Evolutionary conservation across 2,329 filamentous ascomycete genomes (phyloP).

Genomic region (Fusarium solani-melongenae): DNA sequence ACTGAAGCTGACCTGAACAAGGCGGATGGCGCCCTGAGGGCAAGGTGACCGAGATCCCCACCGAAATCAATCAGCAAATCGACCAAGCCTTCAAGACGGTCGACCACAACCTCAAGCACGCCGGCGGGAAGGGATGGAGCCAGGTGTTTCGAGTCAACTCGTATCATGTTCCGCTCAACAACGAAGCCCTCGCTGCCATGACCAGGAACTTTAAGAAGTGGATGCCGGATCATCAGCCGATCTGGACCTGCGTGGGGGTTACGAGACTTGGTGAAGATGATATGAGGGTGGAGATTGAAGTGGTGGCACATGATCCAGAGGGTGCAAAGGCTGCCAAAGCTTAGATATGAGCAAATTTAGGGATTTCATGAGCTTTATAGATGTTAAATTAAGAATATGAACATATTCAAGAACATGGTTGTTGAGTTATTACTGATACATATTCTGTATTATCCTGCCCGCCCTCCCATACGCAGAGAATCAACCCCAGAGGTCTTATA

Average conservation of each 20-base stretch:
- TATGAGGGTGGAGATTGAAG: slow-evolving; percentile 12
- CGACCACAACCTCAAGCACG: not conserved
- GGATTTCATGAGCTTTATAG: no score
- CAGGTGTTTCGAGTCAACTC: not conserved
- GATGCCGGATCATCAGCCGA: not conserved
- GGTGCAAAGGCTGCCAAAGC: not conserved
- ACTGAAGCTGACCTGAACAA: not conserved
- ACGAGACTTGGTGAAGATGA: not conserved
- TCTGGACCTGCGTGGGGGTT: slow-evolving; percentile 1
- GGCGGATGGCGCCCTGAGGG: not conserved
- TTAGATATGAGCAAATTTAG: not conserved
- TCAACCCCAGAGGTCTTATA: not conserved
- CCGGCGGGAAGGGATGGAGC: not conserved
- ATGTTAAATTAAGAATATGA: not conserved
- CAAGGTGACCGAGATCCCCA: not conserved
- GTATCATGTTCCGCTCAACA: not conserved
- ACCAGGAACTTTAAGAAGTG: not conserved
- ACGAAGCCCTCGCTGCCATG: not conserved
- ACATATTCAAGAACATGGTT: not conserved
- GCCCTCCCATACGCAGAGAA: not conserved
- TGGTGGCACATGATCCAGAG: slow-evolving; percentile 4
- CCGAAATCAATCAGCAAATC: slow-evolving; percentile 3
- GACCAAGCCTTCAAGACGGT: not conserved
- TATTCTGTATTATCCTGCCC: not conserved
- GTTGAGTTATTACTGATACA: no score